Conservation (phyloP, 2,329 filamentous ascomycete genomes). For the Mycocentrospora acerina region DNA sequence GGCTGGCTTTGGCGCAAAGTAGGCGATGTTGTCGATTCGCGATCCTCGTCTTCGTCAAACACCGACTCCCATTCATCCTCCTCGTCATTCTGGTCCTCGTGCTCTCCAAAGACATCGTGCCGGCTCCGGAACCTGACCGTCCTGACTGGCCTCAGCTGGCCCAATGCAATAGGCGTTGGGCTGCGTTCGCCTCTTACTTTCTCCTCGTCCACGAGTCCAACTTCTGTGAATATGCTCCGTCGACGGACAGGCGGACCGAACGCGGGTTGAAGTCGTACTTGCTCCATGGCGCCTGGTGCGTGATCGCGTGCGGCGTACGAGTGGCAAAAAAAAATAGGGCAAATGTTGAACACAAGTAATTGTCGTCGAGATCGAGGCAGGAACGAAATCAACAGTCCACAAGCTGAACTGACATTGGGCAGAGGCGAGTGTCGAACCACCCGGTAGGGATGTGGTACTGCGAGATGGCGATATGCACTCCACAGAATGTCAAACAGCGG, state of each 20-base stretch:
- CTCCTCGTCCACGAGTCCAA: conserved; percentile 39
- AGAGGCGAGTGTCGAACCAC: too few relatives aligned
- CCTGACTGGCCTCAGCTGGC: conserved; percentile 27
- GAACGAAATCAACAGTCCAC: conserved; percentile 2
- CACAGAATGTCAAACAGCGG: conserved; percentile 7
- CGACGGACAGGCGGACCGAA: conserved; percentile 19
- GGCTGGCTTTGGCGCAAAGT: conserved; percentile 5
- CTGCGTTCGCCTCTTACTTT: conserved; percentile 31
- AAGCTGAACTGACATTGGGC: too few relatives aligned
- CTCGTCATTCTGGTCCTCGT: conserved; percentile 16
- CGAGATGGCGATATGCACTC: conserved; percentile 9
- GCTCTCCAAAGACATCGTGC: conserved; percentile 26
- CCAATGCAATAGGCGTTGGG: conserved; percentile 27
- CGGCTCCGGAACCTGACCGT: conserved; percentile 36
- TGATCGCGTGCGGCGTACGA: conserved; percentile 12
- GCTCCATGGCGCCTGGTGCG: conserved; percentile 25
- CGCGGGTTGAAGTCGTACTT: conserved; percentile 27
- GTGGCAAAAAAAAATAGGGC: neutral
- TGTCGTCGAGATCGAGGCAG: conserved; percentile 4
- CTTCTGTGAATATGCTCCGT: conserved; percentile 40
- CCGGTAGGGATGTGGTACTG: conserved; percentile 4
- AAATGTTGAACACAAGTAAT: neutral
- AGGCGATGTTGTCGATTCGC: conserved; percentile 1
- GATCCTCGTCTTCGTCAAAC: conserved; percentile 20
- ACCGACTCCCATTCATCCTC: conserved; percentile 33